phyloP scores from a whole-genome alignment of 768 basidiomycete species.

The Lactarius quietus region DNA sequence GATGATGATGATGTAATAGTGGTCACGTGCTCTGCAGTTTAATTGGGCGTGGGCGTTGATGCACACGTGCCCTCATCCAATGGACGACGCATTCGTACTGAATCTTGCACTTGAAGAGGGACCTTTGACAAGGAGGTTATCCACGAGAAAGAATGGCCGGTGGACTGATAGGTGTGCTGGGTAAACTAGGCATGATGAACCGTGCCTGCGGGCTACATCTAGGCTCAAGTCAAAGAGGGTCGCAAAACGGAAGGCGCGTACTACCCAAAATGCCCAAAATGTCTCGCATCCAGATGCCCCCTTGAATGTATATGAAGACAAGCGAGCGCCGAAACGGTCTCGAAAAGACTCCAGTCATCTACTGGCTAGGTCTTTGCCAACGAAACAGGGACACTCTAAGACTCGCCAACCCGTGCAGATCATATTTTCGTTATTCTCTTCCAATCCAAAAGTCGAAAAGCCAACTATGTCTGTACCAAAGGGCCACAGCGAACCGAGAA shows the following conservation, averaged over 20 bases:
- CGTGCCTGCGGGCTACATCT: background rate
- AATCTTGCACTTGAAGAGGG: constrained; percentile 24
- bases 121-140: background rate
- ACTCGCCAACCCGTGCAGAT: constrained; percentile 20
- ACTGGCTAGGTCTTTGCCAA: background rate
- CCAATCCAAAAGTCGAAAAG: constrained; percentile 66
- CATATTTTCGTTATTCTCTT: constrained; percentile 69
- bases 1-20: background rate
- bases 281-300: background rate
- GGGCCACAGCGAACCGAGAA: constrained; percentile 54
- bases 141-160: constrained; percentile 21
- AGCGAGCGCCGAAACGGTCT: constrained; percentile 20
- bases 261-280: too few species aligned
- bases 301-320: background rate
- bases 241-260: constrained; percentile 23
- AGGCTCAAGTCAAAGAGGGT: constrained; percentile 25
- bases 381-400: background rate
- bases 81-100: constrained; percentile 23
- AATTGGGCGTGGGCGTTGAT: background rate
- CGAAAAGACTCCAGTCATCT: constrained; percentile 5
- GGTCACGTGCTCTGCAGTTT: background rate
- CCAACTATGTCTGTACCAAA: constrained; percentile 30
- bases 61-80: background rate
- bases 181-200: too few species aligned
- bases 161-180: constrained; percentile 27